Conservation (phyloP, 2,329 filamentous ascomycete genomes). For the Trichoderma sp. region DNA sequence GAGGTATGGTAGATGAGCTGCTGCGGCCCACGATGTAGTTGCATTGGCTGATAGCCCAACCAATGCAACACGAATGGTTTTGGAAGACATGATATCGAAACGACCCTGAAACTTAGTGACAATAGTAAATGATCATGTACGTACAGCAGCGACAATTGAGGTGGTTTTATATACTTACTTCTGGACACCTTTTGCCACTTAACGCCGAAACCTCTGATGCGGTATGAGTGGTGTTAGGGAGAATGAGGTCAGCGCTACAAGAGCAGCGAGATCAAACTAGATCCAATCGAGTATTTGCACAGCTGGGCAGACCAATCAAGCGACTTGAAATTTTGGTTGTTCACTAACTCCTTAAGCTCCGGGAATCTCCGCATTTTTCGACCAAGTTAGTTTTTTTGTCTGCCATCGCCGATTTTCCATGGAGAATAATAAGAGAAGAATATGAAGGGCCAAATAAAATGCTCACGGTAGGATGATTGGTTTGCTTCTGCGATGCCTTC, state of each 20-base stretch:
- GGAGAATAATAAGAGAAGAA: not conserved
- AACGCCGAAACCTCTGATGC: not conserved
- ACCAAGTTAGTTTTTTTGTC: too few relatives aligned
- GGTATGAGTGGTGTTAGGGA: not conserved
- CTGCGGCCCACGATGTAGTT: constrained; percentile 1
- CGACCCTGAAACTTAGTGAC: not conserved
- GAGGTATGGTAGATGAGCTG: constrained; percentile 11
- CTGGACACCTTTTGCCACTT: not conserved
- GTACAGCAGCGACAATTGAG: not conserved
- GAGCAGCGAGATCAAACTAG: not conserved
- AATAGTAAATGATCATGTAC: too few relatives aligned
- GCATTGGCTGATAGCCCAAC: constrained; percentile 1
- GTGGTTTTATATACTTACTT: not conserved
- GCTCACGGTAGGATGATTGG: not conserved
- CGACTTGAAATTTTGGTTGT: not conserved
- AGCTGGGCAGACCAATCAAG: not conserved
- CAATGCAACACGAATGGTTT: not conserved
- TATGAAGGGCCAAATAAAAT: not conserved
- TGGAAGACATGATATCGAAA: not conserved
- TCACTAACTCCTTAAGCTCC: not conserved
- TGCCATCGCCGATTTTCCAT: too few relatives aligned
- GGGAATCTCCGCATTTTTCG: not conserved
- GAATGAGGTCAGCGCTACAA: not conserved
- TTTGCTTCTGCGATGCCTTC: not conserved
- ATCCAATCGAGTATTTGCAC: not conserved